Conservation (phyloP, 352 stramenopile genomes). For the Sclerospora graminicola region DNA sequence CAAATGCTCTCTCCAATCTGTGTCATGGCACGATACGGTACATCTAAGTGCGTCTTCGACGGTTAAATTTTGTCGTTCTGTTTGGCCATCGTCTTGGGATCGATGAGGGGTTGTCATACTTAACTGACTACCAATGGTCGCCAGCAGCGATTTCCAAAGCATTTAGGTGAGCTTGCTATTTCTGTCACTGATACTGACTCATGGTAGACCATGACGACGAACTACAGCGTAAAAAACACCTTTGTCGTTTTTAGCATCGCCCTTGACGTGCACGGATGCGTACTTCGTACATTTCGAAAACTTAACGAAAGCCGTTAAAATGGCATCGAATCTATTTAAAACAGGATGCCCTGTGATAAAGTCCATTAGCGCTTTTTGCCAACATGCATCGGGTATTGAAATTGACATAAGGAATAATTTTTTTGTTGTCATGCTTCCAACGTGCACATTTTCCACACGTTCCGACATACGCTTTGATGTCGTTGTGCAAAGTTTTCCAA, state of each 20-base stretch:
- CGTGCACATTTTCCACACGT: background rate
- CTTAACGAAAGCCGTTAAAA: background rate
- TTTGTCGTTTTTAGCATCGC: too few species aligned
- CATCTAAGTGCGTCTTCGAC: conserved; percentile 5
- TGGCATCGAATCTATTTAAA: background rate
- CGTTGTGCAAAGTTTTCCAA: background rate
- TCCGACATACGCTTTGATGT: background rate
- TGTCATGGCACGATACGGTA: background rate
- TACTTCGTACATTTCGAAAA: background rate
- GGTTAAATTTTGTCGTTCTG: conserved; percentile 1
- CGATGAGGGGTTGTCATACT: conserved; percentile 5
- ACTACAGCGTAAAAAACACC: too few species aligned
- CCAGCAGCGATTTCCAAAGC: conserved; percentile 2
- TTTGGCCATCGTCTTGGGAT: conserved; percentile 2
- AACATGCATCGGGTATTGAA: background rate
- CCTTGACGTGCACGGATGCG: background rate
- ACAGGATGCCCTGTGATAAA: background rate
- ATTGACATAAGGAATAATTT: background rate
- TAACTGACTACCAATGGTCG: conserved; percentile 2
- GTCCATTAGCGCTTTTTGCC: background rate
- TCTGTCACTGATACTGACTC: background rate
- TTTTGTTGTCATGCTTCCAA: background rate
- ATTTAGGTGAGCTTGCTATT: conserved; percentile 3
- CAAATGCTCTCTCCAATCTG: conserved; percentile 1
- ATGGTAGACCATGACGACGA: background rate